Base-by-base conservation (phyloP, 179 eudicot species). In the Heliamphora pulchella region DNA sequence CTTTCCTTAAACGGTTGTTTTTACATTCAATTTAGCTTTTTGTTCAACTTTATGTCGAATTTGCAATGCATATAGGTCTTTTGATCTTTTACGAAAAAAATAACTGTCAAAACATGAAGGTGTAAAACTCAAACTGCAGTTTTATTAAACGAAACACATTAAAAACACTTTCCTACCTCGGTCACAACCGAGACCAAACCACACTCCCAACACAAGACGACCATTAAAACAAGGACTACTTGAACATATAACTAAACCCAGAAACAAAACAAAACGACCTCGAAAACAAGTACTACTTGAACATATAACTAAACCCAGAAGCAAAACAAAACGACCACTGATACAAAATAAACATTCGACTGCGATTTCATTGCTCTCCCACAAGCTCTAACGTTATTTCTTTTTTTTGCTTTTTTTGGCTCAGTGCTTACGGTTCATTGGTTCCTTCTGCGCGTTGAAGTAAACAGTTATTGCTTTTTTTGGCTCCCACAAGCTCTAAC, bases 371-470 rank as follows among this genome's bases (percentile, higher is more conserved):
- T n/a, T n/a, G 20, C 64, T 7, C 64, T 59, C 31, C 64, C 64
- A 59, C 64, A 50, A 20, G 53, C 43, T 18, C 5, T 41, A n/a
- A 8, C 75, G 2, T 18, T 0, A 48, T n/a, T n/a, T n/a, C n/a
- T n/a, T n/a, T n/a, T n/a, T n/a, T n/a, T 6, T 71, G 72, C 72
- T 3, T 5, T 8, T 72, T 53, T 18, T 51, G 75, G 62, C 62
- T 73, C 3, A 73, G 5, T 31, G 65, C 65, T 39, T 74, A 54
- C 63, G 63, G 0, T 85, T 86, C 58, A 91, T 87, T 4, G 91
- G 84, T 70, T 90, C 91, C 74, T 89, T 87, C 39, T 90, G 93
- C 2, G 93, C 85, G 64, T 87, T 91, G 85, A 91, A 91, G 80
- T 88, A 91, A 48, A 90, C 89, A 41, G 85, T 87, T 0, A 91